A percentile compares a stretch with the other conserved stretches of the same genome.
Evolutionary conservation across 2,329 filamentous ascomycete species (phyloP).

Genomic region (Pseudocercospora crystallina): DNA sequence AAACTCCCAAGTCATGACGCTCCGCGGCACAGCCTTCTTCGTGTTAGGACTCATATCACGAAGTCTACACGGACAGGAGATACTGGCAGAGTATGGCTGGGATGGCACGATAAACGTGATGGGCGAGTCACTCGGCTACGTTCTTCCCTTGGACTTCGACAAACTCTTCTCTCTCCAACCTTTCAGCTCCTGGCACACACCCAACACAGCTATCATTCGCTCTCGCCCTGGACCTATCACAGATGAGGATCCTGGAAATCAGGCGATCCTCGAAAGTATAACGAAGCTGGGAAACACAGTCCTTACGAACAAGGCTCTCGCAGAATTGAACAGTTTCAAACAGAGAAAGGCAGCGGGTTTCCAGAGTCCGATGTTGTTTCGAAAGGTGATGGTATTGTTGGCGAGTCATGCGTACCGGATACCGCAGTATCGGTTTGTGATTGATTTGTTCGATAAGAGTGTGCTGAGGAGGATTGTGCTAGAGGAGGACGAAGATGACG

Average conservation of each 20-base stretch:
- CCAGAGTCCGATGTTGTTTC: slow-evolving; percentile 73
- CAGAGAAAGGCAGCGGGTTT: slow-evolving; percentile 73
- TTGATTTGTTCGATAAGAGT: slow-evolving; percentile 90
- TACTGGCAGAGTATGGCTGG: slow-evolving; percentile 87
- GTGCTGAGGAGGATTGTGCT: slow-evolving; percentile 84
- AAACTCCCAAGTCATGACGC: slow-evolving; percentile 81
- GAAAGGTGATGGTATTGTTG: slow-evolving; percentile 78
- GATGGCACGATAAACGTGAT: slow-evolving; percentile 82
- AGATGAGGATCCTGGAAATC: slow-evolving; percentile 59
- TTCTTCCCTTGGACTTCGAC: slow-evolving; percentile 75
- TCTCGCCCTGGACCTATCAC: slow-evolving; percentile 18
- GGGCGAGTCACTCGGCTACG: slow-evolving; percentile 82
- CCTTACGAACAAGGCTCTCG: slow-evolving; percentile 80
- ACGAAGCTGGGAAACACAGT: slow-evolving; percentile 92
- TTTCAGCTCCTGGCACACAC: slow-evolving; percentile 9
- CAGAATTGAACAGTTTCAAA: slow-evolving; percentile 64
- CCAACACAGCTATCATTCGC: slow-evolving; percentile 17
- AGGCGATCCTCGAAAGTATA: slow-evolving; percentile 78
- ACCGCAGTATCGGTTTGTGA: slow-evolving; percentile 81
- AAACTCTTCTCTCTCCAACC: slow-evolving; percentile 69
- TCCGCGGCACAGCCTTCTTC: slow-evolving; percentile 95
- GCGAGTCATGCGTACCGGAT: slow-evolving; percentile 89
- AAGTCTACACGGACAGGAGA: slow-evolving; percentile 88
- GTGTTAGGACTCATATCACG: slow-evolving; percentile 89
- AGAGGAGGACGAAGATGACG: slow-evolving; percentile 58